Base-by-base conservation (phyloP, 164 flowering plant species). In the Chloranthus sessilifolius region DNA sequence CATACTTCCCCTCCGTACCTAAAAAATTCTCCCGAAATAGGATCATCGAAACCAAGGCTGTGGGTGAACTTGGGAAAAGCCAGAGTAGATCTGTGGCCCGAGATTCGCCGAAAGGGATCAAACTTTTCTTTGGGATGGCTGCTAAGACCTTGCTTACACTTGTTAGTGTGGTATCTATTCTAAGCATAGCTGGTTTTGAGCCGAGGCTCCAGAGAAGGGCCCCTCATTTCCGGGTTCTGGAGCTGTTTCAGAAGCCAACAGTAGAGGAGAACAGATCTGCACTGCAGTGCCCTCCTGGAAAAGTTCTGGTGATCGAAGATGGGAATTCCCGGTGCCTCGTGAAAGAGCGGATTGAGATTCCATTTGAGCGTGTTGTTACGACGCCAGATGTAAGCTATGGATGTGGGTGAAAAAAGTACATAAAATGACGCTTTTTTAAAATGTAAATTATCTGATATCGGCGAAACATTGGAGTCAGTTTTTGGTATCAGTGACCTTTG, bases 291-390 rank as follows among this genome's bases (percentile, higher is more conserved):
- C 96, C 96, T 1, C 89, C 94, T 6, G 94, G 96, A 44, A 92
- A 77, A 66, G 75, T 86, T 15, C 56, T 79, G 34, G 95, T 84
- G 34, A 49, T 79, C 50, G 95, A 82, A 61, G 53, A 71, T 68
- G 94, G 91, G 25, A 75, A 83, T 64, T 66, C 74, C 42, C 69
- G 88, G 19, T 92, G 95, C 70, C 68, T 92, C 24, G 99, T 92
- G 56, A 92, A 88, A 50, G 99, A 88, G 62, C 72, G 99, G 60
- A 75, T 88, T 47, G 88, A 81, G 59, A 61, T 92, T 57, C 99
- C 95, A 10, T 88, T 88, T 48, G 79, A 74, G 20, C 68, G 88
- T 2, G 69, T 59, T 53, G 73, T 72, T 49, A 50, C 64, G 14
- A 65, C 63, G 8, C 86, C 89, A 1, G 84, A 88, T 75, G 83